Evolutionary conservation across 805 yeast genomes (phyloP), one percentile per base, ranked within the genome.

Genomic region (Myxozyma sirexii): DNA sequence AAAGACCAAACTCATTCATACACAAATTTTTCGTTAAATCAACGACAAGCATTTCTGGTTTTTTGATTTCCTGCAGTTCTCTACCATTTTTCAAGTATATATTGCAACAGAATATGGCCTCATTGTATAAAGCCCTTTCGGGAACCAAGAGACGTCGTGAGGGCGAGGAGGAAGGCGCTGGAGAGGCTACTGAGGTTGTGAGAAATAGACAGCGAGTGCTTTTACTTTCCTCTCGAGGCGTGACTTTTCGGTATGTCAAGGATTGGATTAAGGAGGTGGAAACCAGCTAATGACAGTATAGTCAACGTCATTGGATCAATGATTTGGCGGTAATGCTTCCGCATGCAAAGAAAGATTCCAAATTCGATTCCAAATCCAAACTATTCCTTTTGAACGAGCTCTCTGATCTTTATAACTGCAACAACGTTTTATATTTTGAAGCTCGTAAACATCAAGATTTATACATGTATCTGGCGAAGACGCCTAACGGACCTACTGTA

Each of bases 401-500:
- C 63, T 98, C 98, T 2, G 99, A 94, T 71, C 79, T 94, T 65
- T 91, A 93, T 82, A 94, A 94, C 80, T 94, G 99, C 81, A 94
- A 94, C 77, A 94, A 94, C 73, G 83, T 94, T 67, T 79, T 91
- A 73, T 94, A 88, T 74, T 94, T 94, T 73, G 99, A 94, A 76
- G 90, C 96, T 56, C 86, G 98, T 78, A 94, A 94, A 76, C 97
- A 93, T 76, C 88, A 85, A 75, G 99, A 94, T 76, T 83, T 94
- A 70, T 94, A 94, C 74, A 75, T 94, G 74, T 94, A 97, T 97
- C 74, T 94, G 65, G 84, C 97, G 35, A 93, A 94, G 76, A 94
- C 98, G 29, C 99, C 99, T 44, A 93, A 94, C 73, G 99, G 99
- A 1, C 99, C 99, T 60, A 93, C 97, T 24, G 78, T 89, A 70